phyloP scores from a whole-genome alignment of 163 green algal genomes.

The Chloromonas sp. region DNA sequence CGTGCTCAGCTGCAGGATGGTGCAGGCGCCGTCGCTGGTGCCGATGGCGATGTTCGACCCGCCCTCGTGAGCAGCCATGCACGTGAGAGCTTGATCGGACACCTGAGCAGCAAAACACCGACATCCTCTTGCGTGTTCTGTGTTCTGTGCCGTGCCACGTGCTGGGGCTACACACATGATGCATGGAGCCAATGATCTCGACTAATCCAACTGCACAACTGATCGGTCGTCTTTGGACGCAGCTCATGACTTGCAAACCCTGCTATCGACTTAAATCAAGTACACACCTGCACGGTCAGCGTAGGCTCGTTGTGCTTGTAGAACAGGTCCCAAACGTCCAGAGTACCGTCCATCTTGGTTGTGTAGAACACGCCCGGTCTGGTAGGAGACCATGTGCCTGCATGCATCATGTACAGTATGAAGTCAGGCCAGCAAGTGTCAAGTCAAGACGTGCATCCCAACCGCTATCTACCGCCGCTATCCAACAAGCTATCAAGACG shows the following conservation, averaged over 20 bases:
- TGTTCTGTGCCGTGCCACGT: too few relatives aligned
- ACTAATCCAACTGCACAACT: too few relatives aligned
- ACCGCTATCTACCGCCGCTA: too few relatives aligned
- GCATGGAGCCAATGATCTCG: too few relatives aligned
- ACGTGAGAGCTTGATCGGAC: constrained; percentile 57
- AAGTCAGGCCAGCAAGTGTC: not conserved
- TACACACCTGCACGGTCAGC: constrained; percentile 51
- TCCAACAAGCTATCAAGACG: too few relatives aligned
- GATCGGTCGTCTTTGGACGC: too few relatives aligned
- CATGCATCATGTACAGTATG: not conserved
- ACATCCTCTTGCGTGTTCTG: not conserved
- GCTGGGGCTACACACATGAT: too few relatives aligned
- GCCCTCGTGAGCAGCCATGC: constrained; percentile 58
- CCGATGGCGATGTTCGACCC: constrained; percentile 63
- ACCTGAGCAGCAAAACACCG: constrained; percentile 25
- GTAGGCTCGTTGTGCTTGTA: constrained; percentile 85
- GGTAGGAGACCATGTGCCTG: constrained; percentile 62
- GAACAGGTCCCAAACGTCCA: constrained; percentile 87
- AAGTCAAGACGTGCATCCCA: too few relatives aligned
- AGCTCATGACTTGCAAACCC: too few relatives aligned
- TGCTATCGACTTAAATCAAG: too few relatives aligned
- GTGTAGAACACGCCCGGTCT: constrained; percentile 86
- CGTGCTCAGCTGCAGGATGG: constrained; percentile 62
- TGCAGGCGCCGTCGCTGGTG: constrained; percentile 55
- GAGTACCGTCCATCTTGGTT: constrained; percentile 64